Conservation (phyloP, 148 eudicot genomes). For the Rhododendron simsii region DNA sequence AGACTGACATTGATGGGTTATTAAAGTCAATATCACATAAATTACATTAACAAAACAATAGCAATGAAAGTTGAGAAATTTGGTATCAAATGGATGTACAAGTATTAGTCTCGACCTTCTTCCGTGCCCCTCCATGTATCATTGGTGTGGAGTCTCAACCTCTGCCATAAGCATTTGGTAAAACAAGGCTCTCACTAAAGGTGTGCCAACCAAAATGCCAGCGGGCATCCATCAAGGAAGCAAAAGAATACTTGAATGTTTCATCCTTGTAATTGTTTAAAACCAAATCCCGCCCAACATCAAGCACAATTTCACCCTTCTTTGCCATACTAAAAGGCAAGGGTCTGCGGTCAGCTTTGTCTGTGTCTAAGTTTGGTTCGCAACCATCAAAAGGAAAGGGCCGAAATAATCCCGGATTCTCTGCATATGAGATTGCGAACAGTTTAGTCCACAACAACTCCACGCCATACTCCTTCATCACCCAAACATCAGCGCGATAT, state of each 20-base stretch:
- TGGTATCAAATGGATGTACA: too few relatives aligned
- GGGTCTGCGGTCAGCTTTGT: too few relatives aligned
- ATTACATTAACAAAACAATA: too few relatives aligned
- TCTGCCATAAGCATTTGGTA: neutral
- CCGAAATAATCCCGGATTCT: too few relatives aligned
- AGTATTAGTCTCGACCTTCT: too few relatives aligned
- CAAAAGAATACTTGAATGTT: neutral
- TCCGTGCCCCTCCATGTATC: too few relatives aligned
- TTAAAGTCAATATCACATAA: too few relatives aligned
- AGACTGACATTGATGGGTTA: too few relatives aligned
- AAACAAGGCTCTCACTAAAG: neutral
- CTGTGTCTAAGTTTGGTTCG: too few relatives aligned
- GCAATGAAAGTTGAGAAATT: too few relatives aligned
- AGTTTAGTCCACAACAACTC: neutral
- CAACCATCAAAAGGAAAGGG: neutral
- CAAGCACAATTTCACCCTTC: neutral
- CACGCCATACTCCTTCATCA: neutral
- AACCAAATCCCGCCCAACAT: neutral
- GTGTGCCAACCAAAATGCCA: too few relatives aligned
- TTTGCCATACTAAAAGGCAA: neutral
- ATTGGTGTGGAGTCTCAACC: too few relatives aligned
- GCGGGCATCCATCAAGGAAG: neutral
- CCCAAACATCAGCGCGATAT: neutral
- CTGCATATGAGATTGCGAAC: neutral
- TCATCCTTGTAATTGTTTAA: neutral